These are phyloP conservation scores for Pichia scutulata DNA, from an alignment of 805 yeast genomes.

Conservation along the genomic window DNA sequence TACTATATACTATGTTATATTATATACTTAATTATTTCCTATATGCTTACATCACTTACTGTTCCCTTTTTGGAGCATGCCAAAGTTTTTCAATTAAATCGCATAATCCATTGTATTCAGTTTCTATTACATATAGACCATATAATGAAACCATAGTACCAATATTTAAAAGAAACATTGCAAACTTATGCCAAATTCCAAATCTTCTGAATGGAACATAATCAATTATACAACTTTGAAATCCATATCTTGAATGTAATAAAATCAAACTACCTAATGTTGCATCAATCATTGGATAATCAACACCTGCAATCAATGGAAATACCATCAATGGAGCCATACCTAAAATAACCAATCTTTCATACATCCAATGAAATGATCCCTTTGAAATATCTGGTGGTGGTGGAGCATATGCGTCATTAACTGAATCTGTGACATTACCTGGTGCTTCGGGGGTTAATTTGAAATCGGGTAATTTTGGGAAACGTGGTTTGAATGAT, in stretches of 20 bases:
- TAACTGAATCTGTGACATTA: constrained; percentile 83
- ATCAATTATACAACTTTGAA: constrained; percentile 86
- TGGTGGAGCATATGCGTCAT: constrained; percentile 77
- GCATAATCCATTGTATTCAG: constrained; percentile 70
- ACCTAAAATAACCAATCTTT: constrained; percentile 59
- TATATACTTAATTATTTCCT: background rate
- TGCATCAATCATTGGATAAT: constrained; percentile 66
- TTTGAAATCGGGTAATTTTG: constrained; percentile 31
- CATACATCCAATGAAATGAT: constrained; percentile 90
- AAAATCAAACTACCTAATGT: constrained; percentile 56
- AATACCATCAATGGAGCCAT: constrained; percentile 69
- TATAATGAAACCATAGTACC: constrained; percentile 67
- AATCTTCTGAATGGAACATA: constrained; percentile 84
- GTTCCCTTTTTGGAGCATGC: constrained; percentile 31
- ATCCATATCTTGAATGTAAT: constrained; percentile 78
- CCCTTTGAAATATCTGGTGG: constrained; percentile 60
- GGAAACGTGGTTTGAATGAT: constrained; percentile 19
- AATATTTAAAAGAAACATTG: constrained; percentile 56
- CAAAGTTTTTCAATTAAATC: constrained; percentile 59
- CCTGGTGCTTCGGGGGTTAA: constrained; percentile 82
- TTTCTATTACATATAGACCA: constrained; percentile 78
- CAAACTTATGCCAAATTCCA: constrained; percentile 66
- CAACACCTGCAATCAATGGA: constrained; percentile 72
- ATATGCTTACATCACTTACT: background rate
- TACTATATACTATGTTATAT: background rate